Percentiles rank a stretch among this genome's conserved stretches.
phyloP scores from a whole-genome alignment of 2,329 filamentous ascomycete species.

The Fonsecaea nubica region DNA sequence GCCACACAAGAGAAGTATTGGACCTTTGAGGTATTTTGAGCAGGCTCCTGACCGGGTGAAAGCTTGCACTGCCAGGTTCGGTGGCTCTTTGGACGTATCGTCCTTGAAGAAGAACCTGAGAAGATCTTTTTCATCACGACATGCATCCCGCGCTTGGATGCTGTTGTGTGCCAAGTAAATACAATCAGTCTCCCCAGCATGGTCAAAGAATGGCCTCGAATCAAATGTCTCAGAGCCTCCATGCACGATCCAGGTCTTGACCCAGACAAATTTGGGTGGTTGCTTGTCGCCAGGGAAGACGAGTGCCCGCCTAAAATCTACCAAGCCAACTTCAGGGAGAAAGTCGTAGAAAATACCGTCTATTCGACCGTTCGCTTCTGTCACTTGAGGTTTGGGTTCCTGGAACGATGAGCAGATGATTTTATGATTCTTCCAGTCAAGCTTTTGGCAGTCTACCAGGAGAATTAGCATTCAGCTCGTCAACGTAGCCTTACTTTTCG shows the following conservation, averaged over 20 bases:
- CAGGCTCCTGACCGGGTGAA: background rate
- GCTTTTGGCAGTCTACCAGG: slow-evolving; percentile 11
- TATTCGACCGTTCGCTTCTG: background rate
- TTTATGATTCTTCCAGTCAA: slow-evolving; percentile 23
- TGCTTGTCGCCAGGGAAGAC: slow-evolving; percentile 11
- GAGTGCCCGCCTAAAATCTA: slow-evolving; percentile 8
- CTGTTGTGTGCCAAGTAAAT: background rate
- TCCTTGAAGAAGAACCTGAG: background rate
- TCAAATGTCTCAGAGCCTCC: background rate
- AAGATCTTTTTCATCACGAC: background rate
- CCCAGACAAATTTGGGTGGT: slow-evolving; percentile 9
- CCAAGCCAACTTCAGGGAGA: background rate
- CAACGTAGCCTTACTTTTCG: background rate
- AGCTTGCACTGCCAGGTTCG: background rate
- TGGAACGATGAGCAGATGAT: slow-evolving; percentile 17
- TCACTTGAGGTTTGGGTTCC: background rate
- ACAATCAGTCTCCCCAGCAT: background rate
- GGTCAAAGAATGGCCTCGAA: background rate
- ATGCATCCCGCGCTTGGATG: background rate
- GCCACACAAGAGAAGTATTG: background rate
- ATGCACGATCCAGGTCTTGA: background rate
- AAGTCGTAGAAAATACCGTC: background rate
- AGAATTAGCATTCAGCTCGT: background rate
- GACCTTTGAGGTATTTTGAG: background rate
- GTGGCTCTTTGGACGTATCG: background rate